These are phyloP conservation scores for Thuja plicata DNA, from an alignment of 83 land plant species.

Conservation along the genomic window DNA sequence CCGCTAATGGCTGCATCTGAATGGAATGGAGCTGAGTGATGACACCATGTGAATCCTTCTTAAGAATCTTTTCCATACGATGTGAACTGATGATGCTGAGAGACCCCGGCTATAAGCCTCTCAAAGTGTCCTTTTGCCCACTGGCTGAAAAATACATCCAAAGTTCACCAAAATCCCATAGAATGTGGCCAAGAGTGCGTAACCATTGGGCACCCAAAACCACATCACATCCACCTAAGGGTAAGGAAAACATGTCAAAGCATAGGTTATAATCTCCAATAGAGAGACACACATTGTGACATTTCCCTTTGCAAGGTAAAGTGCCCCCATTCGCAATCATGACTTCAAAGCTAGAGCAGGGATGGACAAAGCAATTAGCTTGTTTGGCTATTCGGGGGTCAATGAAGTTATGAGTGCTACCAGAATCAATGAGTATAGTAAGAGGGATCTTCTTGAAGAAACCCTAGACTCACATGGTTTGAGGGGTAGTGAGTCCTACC, in stretches of 20 bases:
- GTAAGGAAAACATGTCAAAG: neutral
- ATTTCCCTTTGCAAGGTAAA: neutral
- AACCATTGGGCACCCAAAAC: neutral
- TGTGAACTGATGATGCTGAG: neutral
- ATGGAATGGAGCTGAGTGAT: neutral
- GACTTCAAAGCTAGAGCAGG: neutral
- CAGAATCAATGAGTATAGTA: no score
- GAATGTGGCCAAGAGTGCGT: neutral
- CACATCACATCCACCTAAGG: no score
- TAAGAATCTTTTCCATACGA: neutral
- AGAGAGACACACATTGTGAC: neutral
- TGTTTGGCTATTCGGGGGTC: no score
- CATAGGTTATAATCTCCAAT: neutral
- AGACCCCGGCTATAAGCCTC: neutral
- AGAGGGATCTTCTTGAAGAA: no score
- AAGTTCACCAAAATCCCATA: neutral
- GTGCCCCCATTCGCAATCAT: neutral
- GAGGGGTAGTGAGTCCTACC: no score
- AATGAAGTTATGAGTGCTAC: no score
- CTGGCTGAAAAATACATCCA: neutral
- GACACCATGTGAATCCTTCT: neutral
- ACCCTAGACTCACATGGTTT: no score
- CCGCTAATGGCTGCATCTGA: neutral
- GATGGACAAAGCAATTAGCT: no score
- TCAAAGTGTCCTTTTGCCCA: neutral